Evolutionary conservation across 352 stramenopile genomes (phyloP).

Genomic region (Pythium volutum): DNA sequence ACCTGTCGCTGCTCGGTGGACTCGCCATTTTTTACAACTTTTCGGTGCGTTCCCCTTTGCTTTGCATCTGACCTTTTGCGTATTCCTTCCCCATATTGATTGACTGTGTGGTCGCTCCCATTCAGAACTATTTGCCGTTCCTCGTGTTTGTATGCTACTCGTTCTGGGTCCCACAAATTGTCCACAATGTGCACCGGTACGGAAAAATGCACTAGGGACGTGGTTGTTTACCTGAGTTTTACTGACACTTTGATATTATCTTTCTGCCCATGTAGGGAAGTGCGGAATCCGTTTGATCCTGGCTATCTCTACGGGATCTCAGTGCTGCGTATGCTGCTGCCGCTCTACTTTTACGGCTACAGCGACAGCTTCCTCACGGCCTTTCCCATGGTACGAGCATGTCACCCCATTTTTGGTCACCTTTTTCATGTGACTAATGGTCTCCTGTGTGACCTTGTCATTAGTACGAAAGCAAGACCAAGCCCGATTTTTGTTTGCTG

Average conservation of each 20-base stretch:
- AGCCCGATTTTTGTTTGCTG: constrained; percentile 62
- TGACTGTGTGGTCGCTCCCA: neutral
- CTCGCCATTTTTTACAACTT: constrained; percentile 93
- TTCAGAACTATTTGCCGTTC: constrained; percentile 79
- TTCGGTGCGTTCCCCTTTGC: constrained; percentile 41
- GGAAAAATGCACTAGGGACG: no score
- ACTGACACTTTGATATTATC: neutral
- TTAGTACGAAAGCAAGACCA: constrained; percentile 71
- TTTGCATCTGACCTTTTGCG: neutral
- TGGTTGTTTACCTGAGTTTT: no score
- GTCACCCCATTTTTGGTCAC: neutral
- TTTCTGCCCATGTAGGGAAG: constrained; percentile 50
- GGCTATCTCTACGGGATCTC: constrained; percentile 96
- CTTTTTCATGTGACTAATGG: no score
- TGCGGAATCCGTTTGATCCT: constrained; percentile 91
- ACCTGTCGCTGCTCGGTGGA: constrained; percentile 87
- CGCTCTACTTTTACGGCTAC: constrained; percentile 96
- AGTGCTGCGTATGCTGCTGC: constrained; percentile 89
- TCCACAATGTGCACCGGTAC: constrained; percentile 92
- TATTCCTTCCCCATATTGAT: neutral
- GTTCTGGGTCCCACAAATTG: constrained; percentile 99
- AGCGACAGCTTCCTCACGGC: constrained; percentile 91
- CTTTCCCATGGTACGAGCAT: constrained; percentile 66
- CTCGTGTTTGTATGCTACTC: constrained; percentile 95
- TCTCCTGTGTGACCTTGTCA: neutral